Base-by-base conservation (phyloP, 306 rosid genomes). In the Medicago ruthenica region DNA sequence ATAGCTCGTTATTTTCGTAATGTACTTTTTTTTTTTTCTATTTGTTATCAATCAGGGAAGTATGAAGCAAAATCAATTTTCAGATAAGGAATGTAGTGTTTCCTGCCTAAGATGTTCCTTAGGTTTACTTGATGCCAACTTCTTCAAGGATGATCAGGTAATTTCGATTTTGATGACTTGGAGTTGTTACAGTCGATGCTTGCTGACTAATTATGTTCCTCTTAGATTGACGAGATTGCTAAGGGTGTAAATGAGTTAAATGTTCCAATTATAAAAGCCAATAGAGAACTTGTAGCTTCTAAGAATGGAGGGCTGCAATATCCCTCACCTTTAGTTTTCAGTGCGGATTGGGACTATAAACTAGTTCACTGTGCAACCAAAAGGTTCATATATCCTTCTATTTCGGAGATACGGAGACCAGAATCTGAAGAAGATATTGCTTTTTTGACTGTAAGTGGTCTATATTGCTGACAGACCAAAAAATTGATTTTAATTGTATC, bases 381-480 rank as follows among this genome's bases (percentile, higher is more conserved):
- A 81, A 89, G 64, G 53, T 91, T 91, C 80, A 78, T 17, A 6
- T 81, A 83, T 74, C 93, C 97, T 69, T 70, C 83, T 58, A 34
- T 66, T 20, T 13, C 67, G 18, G 71, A 74, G 59, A 78, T 78
- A 37, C 71, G 70, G 77, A 89, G 79, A 75, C 98, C 98, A 15
- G 61, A 73, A 60, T 84, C 84, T 62, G 93, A 91, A 61, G 88
- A 91, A 66, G 97, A 88, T 40, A 78, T 93, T 72, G 93, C 91
- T 24, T 91, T 86, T 74, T 86, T 93, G 87, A 88, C 77, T 75
- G 97, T 91, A 76, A 78, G 88, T 79, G 71, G 51, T 83, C 31
- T 67, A 15, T 60, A 15, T 73, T 53, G 72, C 61, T 47, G 57
- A 39, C 24, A 7, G 57, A 39, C 24, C 10, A 8, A 50, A 58